Conservation (phyloP, 768 basidiomycete species). For the Suillus hirtellus region DNA sequence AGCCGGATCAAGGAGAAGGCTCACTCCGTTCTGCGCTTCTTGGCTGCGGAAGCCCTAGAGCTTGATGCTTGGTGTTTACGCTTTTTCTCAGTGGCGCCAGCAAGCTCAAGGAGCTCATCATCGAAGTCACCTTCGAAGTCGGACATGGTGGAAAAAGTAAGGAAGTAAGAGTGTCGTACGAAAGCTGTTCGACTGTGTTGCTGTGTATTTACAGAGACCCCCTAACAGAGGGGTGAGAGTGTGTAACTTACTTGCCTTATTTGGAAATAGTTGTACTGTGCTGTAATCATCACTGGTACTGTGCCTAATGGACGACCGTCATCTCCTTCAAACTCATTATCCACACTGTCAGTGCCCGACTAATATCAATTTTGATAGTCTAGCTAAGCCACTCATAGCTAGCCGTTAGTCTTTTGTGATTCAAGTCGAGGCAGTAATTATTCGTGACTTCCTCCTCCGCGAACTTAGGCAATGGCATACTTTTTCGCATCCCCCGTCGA, state of each 20-base stretch:
- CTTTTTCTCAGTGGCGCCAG: slow-evolving; percentile 67
- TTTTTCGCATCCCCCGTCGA: slow-evolving; percentile 93
- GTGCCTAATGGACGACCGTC: neutral
- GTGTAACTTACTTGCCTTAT: neutral
- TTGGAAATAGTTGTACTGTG: neutral
- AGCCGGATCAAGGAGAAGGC: slow-evolving; percentile 24
- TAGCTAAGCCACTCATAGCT: neutral
- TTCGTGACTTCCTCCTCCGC: neutral
- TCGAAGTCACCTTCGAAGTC: slow-evolving; percentile 53
- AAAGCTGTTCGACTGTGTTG: neutral
- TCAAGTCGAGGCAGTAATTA: neutral
- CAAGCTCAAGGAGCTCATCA: slow-evolving; percentile 82
- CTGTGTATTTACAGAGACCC: slow-evolving; percentile 3
- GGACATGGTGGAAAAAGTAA: slow-evolving; percentile 37
- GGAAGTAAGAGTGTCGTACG: slow-evolving; percentile 1
- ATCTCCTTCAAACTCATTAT: neutral
- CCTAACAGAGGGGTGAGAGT: neutral
- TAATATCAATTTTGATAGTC: neutral
- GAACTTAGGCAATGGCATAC: slow-evolving; percentile 56
- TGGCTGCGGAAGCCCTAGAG: slow-evolving; percentile 46
- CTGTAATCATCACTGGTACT: neutral
- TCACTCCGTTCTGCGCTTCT: slow-evolving; percentile 77
- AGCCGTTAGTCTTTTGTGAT: neutral
- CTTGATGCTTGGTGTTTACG: slow-evolving; percentile 56
- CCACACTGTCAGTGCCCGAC: neutral